Evolutionary conservation across 1,139 yeast genomes (phyloP).

Genomic region (Kodamaea anthophila): DNA sequence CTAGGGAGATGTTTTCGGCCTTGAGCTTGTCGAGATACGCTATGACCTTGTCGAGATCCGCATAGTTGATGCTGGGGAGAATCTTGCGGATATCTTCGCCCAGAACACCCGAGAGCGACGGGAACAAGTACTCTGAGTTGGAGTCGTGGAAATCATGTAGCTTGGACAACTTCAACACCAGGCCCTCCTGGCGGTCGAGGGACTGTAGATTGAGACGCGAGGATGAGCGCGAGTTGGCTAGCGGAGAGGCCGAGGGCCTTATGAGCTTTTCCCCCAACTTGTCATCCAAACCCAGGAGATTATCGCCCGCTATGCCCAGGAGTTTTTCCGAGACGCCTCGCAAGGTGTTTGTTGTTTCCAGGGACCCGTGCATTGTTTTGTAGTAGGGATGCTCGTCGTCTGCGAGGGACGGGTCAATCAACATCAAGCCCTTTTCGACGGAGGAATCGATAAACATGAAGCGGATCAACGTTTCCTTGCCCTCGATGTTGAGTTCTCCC

Average conservation of each 20-base stretch:
- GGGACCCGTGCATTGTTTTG: constrained; percentile 7
- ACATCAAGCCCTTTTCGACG: constrained; percentile 55
- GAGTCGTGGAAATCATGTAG: constrained; percentile 22
- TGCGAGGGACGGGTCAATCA: constrained; percentile 40
- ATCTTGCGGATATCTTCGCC: constrained; percentile 51
- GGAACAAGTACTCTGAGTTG: constrained; percentile 12
- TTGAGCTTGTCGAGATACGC: constrained; percentile 45
- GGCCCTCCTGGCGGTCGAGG: constrained; percentile 39
- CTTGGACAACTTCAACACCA: constrained; percentile 29
- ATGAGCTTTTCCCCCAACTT: constrained; percentile 6
- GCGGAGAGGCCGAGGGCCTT: constrained; percentile 19
- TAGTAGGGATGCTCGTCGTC: constrained; percentile 11
- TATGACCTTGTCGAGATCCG: constrained; percentile 50
- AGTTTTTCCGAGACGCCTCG: constrained; percentile 13
- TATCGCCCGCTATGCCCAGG: constrained; percentile 4
- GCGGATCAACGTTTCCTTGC: constrained; percentile 66
- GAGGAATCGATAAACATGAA: constrained; percentile 66
- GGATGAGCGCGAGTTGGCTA: constrained; percentile 27
- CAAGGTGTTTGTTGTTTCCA: constrained; percentile 2
- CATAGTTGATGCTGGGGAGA: constrained; percentile 35
- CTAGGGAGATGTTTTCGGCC: constrained; percentile 45
- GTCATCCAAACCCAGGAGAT: constrained; percentile 1
- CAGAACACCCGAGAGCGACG: constrained; percentile 24
- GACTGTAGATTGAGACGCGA: constrained; percentile 32
- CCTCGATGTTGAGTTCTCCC: constrained; percentile 53